Conservation (phyloP, 1,284 basidiomycete species). For the Malassezia arunalokei region DNA sequence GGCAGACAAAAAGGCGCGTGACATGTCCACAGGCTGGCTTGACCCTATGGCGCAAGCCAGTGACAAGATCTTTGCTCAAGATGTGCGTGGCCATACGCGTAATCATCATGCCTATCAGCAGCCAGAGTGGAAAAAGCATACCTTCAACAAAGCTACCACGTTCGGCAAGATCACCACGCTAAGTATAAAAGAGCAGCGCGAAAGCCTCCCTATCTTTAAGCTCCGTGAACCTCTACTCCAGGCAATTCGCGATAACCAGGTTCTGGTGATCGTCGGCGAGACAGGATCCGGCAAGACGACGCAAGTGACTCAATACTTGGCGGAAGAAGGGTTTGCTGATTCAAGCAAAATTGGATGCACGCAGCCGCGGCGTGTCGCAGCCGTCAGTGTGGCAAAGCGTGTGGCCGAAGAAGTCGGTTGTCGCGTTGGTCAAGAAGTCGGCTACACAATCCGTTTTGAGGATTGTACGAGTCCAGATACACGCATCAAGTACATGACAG, state of each 20-base stretch:
- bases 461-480: slow-evolving; percentile 96
- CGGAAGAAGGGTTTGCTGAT: slow-evolving; percentile 76
- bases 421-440: slow-evolving; percentile 88
- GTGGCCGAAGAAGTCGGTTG: slow-evolving; percentile 96
- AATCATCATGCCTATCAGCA: slow-evolving; percentile 70
- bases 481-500: slow-evolving; percentile 99
- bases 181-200: slow-evolving; percentile 85
- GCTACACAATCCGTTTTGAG: slow-evolving; percentile 97
- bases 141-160: slow-evolving; percentile 92
- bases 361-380: slow-evolving; percentile 93
- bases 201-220: slow-evolving; percentile 86
- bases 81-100: slow-evolving; percentile 68
- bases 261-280: slow-evolving; percentile 83
- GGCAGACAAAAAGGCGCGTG: slow-evolving; percentile 81
- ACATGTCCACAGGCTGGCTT: slow-evolving; percentile 88
- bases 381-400: slow-evolving; percentile 98
- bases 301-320: slow-evolving; percentile 85
- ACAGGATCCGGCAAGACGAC: slow-evolving; percentile 81
- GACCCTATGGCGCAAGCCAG: slow-evolving; percentile 87
- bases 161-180: slow-evolving; percentile 82
- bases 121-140: slow-evolving; percentile 80
- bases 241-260: slow-evolving; percentile 88
- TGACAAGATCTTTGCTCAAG: slow-evolving; percentile 84
- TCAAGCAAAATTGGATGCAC: slow-evolving; percentile 85
- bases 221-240: slow-evolving; percentile 80